Percentiles rank a stretch among this genome's conserved stretches.
Conservation (phyloP, 2,329 filamentous ascomycete genomes). For the Hypoxylon sp. region DNA sequence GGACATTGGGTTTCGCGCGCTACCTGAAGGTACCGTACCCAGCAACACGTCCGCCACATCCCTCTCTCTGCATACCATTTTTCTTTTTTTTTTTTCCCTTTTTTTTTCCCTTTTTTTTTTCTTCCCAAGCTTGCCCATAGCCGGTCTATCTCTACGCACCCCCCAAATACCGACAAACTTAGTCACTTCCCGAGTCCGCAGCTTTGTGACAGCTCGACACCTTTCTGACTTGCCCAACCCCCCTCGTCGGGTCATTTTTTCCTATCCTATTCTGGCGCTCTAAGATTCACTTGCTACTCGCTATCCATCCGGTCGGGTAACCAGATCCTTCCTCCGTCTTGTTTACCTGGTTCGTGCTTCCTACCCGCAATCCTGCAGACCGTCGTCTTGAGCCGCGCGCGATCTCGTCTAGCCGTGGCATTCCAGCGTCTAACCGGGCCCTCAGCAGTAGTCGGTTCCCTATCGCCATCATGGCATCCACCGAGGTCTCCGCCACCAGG, state of each 20-base stretch:
- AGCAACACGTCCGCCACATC: background rate
- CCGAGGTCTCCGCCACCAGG: conserved; percentile 86
- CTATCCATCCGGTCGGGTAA: conserved; percentile 45
- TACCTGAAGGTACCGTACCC: no score
- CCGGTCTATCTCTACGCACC: conserved; percentile 1
- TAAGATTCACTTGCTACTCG: background rate
- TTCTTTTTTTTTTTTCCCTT: background rate
- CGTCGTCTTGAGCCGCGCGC: conserved; percentile 14
- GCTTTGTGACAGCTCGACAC: conserved; percentile 14
- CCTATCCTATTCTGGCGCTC: background rate
- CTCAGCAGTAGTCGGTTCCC: conserved; percentile 10
- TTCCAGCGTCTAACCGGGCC: background rate
- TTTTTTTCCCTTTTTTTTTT: background rate
- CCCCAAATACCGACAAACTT: background rate
- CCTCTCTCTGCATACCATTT: background rate
- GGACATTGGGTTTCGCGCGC: no score
- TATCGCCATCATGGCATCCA: conserved; percentile 40
- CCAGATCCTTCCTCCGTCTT: conserved; percentile 1
- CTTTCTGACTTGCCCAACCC: conserved; percentile 4
- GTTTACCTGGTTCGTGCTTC: conserved; percentile 15
- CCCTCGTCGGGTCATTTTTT: conserved; percentile 22
- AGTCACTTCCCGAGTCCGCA: conserved; percentile 2
- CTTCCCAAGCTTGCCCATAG: background rate
- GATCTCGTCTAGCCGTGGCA: conserved; percentile 2
- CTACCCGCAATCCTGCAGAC: conserved; percentile 16